Conservation (phyloP, 2,329 filamentous ascomycete species). For the Claviceps spartinae region DNA sequence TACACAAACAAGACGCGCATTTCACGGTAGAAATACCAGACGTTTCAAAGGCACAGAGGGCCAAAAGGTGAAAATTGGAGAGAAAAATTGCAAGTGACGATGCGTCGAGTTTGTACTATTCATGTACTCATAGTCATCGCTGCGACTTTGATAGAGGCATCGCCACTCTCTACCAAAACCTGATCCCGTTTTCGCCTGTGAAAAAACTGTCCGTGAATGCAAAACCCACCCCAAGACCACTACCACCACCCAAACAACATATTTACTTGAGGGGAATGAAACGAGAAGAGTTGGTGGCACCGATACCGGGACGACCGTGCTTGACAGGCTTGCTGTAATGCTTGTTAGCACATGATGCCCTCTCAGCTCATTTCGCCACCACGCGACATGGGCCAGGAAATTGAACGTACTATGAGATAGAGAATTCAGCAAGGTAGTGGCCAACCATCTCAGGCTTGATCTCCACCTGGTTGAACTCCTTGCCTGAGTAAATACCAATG, state of each 20-base stretch:
- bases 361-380: not conserved
- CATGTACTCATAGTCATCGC: constrained; percentile 29
- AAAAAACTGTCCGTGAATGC: constrained; percentile 41
- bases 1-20: not conserved
- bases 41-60: not conserved
- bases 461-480: constrained; percentile 99
- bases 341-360: constrained; percentile 31
- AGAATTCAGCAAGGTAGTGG: constrained; percentile 98
- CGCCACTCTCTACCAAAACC: constrained; percentile 34
- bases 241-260: constrained; percentile 25
- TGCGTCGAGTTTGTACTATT: constrained; percentile 30
- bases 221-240: constrained; percentile 34
- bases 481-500: constrained; percentile 98
- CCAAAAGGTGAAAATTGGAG: not conserved
- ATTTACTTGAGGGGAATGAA: constrained; percentile 99
- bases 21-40: not conserved
- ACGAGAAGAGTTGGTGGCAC: constrained; percentile 99
- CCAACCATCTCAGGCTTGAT: constrained; percentile 99
- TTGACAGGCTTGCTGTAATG: constrained; percentile 86
- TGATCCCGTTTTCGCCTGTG: constrained; percentile 40
- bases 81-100: constrained; percentile 15
- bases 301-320: constrained; percentile 99
- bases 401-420: constrained; percentile 88
- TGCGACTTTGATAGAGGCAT: constrained; percentile 30
- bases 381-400: not conserved